phyloP scores from a whole-genome alignment of 129 eudicot species.

The Scalesia atractyloides region DNA sequence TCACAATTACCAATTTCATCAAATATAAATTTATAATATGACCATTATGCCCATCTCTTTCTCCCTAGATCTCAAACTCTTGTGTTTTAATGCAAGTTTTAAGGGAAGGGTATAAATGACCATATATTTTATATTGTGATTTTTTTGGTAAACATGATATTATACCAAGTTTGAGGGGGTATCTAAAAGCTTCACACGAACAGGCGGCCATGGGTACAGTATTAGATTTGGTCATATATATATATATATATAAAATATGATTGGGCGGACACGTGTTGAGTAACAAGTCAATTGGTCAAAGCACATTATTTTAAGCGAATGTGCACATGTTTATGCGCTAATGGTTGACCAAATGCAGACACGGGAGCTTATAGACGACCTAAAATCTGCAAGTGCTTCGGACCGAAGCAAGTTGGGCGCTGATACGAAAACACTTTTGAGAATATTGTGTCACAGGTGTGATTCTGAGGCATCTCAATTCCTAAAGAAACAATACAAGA shows the following conservation, averaged over 20 bases:
- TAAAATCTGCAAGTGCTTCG: constrained; percentile 64
- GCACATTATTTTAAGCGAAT: not conserved
- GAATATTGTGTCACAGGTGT: constrained; percentile 86
- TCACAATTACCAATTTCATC: not conserved
- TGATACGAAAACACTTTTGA: constrained; percentile 71
- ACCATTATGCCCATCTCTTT: not conserved
- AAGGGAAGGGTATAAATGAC: not conserved
- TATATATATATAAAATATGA: not conserved
- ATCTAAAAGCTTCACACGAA: not conserved
- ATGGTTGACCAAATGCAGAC: constrained; percentile 56
- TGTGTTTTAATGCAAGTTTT: not conserved
- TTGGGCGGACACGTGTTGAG: not conserved
- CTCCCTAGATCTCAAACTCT: not conserved
- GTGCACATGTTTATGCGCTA: not conserved
- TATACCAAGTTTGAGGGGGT: not conserved
- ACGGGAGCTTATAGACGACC: constrained; percentile 84
- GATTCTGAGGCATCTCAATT: constrained; percentile 97
- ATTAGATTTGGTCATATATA: not conserved
- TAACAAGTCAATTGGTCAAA: constrained; percentile 2
- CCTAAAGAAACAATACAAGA: constrained; percentile 92
- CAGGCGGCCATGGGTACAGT: not conserved
- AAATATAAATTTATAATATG: not conserved
- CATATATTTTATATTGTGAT: not conserved
- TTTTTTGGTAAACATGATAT: not conserved
- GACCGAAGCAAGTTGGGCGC: constrained; percentile 86